phyloP scores from a whole-genome alignment of 2,329 filamentous ascomycete genomes.

The Colletotrichum australisinense region DNA sequence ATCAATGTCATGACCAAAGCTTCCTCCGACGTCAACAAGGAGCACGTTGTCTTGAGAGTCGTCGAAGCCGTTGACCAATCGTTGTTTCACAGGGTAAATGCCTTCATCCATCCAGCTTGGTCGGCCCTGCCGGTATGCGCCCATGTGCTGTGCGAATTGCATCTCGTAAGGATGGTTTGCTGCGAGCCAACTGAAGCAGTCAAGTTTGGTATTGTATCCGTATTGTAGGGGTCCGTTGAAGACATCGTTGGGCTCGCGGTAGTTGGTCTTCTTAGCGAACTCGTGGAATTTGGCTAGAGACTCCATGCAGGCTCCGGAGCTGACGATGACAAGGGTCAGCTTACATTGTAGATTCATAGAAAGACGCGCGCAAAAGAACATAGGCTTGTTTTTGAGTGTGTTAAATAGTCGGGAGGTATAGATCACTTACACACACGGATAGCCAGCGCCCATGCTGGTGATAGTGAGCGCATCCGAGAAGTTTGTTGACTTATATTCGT shows the following conservation, averaged over 20 bases:
- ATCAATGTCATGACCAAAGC: constrained; percentile 48
- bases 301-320: constrained; percentile 37
- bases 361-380: too few relatives aligned
- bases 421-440: constrained; percentile 43
- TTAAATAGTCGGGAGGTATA: not conserved
- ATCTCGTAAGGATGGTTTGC: constrained; percentile 2
- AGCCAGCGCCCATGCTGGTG: constrained; percentile 48
- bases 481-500: constrained; percentile 52
- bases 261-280: constrained; percentile 43
- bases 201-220: constrained; percentile 44
- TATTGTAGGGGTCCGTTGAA: constrained; percentile 44
- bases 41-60: constrained; percentile 35
- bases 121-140: constrained; percentile 47
- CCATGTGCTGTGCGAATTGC: constrained; percentile 39
- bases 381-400: not conserved
- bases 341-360: not conserved
- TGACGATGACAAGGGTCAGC: not conserved
- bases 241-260: constrained; percentile 44
- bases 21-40: constrained; percentile 50
- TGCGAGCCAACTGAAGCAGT: constrained; percentile 19
- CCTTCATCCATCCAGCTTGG: constrained; percentile 46
- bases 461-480: constrained; percentile 49
- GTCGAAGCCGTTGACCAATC: constrained; percentile 44
- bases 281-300: constrained; percentile 41
- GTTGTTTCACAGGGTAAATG: constrained; percentile 47